Percentiles rank a stretch among this genome's conserved stretches.
These are phyloP conservation scores for Mollisiaceae sp. DNA, from an alignment of 2,329 filamentous ascomycete species.

Conservation along the genomic window DNA sequence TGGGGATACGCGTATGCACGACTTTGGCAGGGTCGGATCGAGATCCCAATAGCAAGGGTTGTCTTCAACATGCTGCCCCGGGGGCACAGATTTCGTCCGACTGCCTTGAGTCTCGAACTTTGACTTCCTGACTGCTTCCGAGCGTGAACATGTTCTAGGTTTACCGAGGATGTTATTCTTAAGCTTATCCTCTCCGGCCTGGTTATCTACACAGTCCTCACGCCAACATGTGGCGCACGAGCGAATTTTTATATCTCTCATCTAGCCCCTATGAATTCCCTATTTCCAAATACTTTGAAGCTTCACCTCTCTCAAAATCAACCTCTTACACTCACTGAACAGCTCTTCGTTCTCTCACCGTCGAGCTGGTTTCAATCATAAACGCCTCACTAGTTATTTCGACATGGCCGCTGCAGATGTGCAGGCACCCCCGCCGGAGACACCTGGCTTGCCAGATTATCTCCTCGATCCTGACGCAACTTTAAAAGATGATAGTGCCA, in stretches of 20 bases:
- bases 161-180: not conserved
- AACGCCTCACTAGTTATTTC: not conserved
- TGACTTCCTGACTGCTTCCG: not conserved
- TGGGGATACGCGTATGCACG: not conserved
- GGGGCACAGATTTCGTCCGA: constrained; percentile 1
- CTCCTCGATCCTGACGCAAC: constrained; percentile 63
- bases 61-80: not conserved
- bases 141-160: not conserved
- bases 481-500: constrained; percentile 55
- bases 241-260: not conserved
- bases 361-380: not conserved
- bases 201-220: not conserved
- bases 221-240: not conserved
- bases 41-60: not conserved
- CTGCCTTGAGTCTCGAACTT: not conserved
- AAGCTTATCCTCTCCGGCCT: not conserved
- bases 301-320: not conserved
- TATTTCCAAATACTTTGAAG: not conserved
- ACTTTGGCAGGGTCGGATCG: not conserved
- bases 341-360: not conserved
- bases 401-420: constrained; percentile 33
- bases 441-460: constrained; percentile 56
- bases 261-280: not conserved
- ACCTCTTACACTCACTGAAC: not conserved
- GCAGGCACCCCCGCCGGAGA: constrained; percentile 20